Evolutionary conservation across 1,284 basidiomycete species (phyloP).

Genomic region (Apiotrichum siamense): DNA sequence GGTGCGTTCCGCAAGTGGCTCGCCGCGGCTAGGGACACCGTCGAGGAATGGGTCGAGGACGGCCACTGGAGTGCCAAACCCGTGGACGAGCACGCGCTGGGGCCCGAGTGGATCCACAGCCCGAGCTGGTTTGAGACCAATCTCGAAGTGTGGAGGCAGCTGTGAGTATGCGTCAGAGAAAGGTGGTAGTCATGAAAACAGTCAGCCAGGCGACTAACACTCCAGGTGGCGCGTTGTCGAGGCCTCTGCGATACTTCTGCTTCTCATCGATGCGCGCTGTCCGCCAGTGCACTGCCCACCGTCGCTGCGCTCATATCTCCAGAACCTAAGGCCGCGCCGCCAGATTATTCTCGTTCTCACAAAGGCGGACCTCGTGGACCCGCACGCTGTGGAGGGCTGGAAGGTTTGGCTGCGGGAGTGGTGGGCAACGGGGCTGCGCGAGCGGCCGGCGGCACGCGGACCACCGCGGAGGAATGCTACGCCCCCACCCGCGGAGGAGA

Average conservation of each 20-base stretch:
- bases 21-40: constrained; percentile 54
- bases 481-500: neutral
- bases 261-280: constrained; percentile 80
- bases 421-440: constrained; percentile 48
- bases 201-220: too few relatives aligned
- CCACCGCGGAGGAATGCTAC: constrained; percentile 6
- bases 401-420: constrained; percentile 56
- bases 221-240: constrained; percentile 78
- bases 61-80: constrained; percentile 10
- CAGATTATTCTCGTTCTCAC: constrained; percentile 74
- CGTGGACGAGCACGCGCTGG: constrained; percentile 49
- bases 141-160: constrained; percentile 83
- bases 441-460: too few relatives aligned
- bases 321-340: constrained; percentile 46
- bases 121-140: constrained; percentile 77
- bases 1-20: constrained; percentile 71
- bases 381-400: constrained; percentile 60
- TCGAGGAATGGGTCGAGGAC: constrained; percentile 54
- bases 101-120: constrained; percentile 24
- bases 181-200: neutral
- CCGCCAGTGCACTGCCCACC: constrained; percentile 59
- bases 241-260: constrained; percentile 73
- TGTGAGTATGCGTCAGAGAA: constrained; percentile 45
- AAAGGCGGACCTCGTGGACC: constrained; percentile 71
- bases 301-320: constrained; percentile 51